These are phyloP conservation scores for Cladophialophora psammophila DNA, from an alignment of 2,329 filamentous ascomycete species.

Conservation along the genomic window DNA sequence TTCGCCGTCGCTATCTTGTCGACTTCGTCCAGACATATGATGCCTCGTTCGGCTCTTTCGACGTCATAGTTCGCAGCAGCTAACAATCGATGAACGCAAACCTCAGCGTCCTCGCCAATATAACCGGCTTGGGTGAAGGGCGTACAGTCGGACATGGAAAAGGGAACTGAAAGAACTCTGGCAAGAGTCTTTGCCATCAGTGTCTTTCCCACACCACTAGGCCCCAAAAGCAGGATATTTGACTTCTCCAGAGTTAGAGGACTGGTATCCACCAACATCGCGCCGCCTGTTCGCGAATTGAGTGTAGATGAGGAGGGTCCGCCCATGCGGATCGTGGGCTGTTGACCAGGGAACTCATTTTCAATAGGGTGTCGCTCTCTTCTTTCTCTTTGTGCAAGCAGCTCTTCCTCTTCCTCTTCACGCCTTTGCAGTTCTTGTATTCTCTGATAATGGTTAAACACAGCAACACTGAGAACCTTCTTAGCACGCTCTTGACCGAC, in stretches of 20 bases:
- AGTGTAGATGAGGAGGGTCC: constrained; percentile 42
- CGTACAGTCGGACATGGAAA: constrained; percentile 94
- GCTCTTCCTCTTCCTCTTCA: constrained; percentile 79
- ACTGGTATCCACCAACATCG: constrained; percentile 61
- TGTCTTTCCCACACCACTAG: constrained; percentile 95
- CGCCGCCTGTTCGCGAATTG: constrained; percentile 40
- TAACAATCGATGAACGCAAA: constrained; percentile 87
- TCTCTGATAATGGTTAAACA: constrained; percentile 96
- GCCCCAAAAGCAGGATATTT: constrained; percentile 88
- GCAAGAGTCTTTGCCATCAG: constrained; percentile 90
- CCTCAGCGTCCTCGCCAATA: constrained; percentile 97
- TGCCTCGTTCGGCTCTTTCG: constrained; percentile 83
- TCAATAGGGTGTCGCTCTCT: constrained; percentile 79
- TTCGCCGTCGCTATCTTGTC: constrained; percentile 95
- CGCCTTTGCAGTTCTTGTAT: constrained; percentile 77
- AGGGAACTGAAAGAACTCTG: constrained; percentile 90
- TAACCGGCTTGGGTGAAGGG: constrained; percentile 96
- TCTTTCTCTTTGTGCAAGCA: constrained; percentile 73
- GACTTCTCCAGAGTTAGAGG: constrained; percentile 89
- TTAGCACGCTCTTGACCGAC: constrained; percentile 93
- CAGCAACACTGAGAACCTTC: constrained; percentile 88
- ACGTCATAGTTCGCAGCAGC: constrained; percentile 91
- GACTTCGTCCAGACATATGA: constrained; percentile 95
- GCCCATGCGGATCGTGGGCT: constrained; percentile 56
- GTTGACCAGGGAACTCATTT: constrained; percentile 72